These are phyloP conservation scores for Vicia sativa DNA, from an alignment of 306 rosid genomes.

Conservation along the genomic window DNA sequence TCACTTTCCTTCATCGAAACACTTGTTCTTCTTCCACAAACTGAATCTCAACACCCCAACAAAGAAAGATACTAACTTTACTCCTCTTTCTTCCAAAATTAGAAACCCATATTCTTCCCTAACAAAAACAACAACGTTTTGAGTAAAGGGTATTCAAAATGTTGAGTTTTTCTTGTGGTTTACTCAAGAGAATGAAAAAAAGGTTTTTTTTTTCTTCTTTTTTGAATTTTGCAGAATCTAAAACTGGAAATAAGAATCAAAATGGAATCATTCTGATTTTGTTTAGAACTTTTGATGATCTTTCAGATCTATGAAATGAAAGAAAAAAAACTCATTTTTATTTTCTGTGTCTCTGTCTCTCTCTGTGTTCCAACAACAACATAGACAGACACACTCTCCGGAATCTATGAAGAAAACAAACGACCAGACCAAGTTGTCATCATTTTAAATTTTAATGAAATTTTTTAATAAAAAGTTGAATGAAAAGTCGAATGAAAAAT, in stretches of 20 bases:
- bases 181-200: constrained; percentile 29
- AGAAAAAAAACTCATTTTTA: not conserved
- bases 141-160: not conserved
- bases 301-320: constrained; percentile 42
- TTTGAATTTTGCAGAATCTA: constrained; percentile 29
- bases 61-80: constrained; percentile 30
- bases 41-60: constrained; percentile 18
- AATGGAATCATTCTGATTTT: constrained; percentile 37
- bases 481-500: not conserved
- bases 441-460: not conserved
- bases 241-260: constrained; percentile 19
- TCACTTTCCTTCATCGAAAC: constrained; percentile 67
- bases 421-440: constrained; percentile 10
- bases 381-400: constrained; percentile 17
- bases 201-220: not conserved
- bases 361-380: constrained; percentile 23
- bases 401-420: constrained; percentile 24
- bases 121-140: constrained; percentile 3
- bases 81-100: not conserved
- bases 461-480: not conserved
- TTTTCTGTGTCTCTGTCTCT: constrained; percentile 1
- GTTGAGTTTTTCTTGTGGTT: constrained; percentile 14
- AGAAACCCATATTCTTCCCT: not conserved
- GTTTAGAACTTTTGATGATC: constrained; percentile 8
- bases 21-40: not conserved